These are phyloP conservation scores for Beauveria sp. DNA, from an alignment of 2,329 filamentous ascomycete species.

Conservation along the genomic window DNA sequence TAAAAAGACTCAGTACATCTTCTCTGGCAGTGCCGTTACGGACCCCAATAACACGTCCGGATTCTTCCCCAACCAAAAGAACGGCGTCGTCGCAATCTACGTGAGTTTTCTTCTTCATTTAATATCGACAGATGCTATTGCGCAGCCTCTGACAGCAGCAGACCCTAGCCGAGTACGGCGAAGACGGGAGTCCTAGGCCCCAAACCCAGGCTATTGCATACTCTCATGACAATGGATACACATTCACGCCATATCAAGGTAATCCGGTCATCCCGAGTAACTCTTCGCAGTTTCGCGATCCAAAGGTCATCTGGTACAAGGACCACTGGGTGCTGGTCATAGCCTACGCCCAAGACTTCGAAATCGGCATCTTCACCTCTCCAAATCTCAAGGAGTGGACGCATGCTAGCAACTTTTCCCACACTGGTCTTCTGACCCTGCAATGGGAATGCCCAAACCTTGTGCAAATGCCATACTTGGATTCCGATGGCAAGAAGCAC, in stretches of 20 bases:
- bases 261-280: slow-evolving; percentile 54
- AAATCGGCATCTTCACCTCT: slow-evolving; percentile 54
- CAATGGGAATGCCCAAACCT: slow-evolving; percentile 60
- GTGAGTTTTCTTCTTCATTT: slow-evolving; percentile 16
- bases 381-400: slow-evolving; percentile 52
- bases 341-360: slow-evolving; percentile 43
- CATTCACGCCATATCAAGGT: slow-evolving; percentile 48
- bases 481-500: slow-evolving; percentile 24
- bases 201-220: slow-evolving; percentile 56
- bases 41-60: slow-evolving; percentile 59
- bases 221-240: slow-evolving; percentile 53
- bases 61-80: slow-evolving; percentile 53
- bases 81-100: slow-evolving; percentile 50
- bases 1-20: slow-evolving; percentile 36
- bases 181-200: slow-evolving; percentile 10
- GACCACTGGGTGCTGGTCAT: slow-evolving; percentile 51
- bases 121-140: slow-evolving; percentile 22
- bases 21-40: slow-evolving; percentile 49
- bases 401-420: slow-evolving; percentile 43
- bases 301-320: slow-evolving; percentile 54
- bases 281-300: slow-evolving; percentile 54
- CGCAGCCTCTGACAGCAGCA: slow-evolving; percentile 16
- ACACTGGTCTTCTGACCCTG: slow-evolving; percentile 41
- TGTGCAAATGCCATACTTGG: slow-evolving; percentile 41
- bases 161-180: slow-evolving; percentile 18